phyloP scores from a whole-genome alignment of 495 filamentous ascomycete genomes.

The Thermothielavioides terrestris region DNA sequence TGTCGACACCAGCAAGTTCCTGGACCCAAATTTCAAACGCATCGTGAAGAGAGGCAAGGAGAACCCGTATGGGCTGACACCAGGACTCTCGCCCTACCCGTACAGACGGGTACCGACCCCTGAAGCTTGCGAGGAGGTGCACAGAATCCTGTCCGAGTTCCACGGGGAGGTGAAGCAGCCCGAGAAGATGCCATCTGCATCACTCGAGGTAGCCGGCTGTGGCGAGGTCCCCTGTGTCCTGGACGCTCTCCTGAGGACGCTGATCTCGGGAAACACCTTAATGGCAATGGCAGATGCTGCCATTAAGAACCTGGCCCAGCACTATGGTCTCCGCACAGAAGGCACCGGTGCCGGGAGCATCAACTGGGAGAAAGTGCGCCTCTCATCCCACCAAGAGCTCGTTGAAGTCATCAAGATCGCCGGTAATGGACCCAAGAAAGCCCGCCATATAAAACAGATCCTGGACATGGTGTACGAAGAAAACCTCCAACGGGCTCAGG shows the following conservation, averaged over 20 bases:
- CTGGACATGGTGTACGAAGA: slow-evolving; percentile 73
- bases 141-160: slow-evolving; percentile 51
- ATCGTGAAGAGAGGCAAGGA: slow-evolving; percentile 27
- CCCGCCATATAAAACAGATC: slow-evolving; percentile 69
- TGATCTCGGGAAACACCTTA: slow-evolving; percentile 68
- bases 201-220: slow-evolving; percentile 75
- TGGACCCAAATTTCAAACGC: slow-evolving; percentile 20
- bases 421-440: slow-evolving; percentile 59
- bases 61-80: slow-evolving; percentile 41
- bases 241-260: slow-evolving; percentile 76
- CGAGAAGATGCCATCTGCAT: slow-evolving; percentile 60
- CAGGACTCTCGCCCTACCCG: slow-evolving; percentile 57
- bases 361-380: slow-evolving; percentile 76
- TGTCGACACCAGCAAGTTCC: slow-evolving; percentile 9
- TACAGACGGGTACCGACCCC: slow-evolving; percentile 57
- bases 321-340: slow-evolving; percentile 48
- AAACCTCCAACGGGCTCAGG: slow-evolving; percentile 34
- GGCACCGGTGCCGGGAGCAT: slow-evolving; percentile 58
- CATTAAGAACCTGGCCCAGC: slow-evolving; percentile 59
- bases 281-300: slow-evolving; percentile 57
- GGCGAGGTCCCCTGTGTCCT: slow-evolving; percentile 90
- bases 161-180: slow-evolving; percentile 63
- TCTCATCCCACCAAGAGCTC: slow-evolving; percentile 52
- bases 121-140: slow-evolving; percentile 68
- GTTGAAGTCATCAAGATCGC: slow-evolving; percentile 64